Base-by-base conservation (phyloP, 305 asterid genomes). In the Fraxinus velutina region DNA sequence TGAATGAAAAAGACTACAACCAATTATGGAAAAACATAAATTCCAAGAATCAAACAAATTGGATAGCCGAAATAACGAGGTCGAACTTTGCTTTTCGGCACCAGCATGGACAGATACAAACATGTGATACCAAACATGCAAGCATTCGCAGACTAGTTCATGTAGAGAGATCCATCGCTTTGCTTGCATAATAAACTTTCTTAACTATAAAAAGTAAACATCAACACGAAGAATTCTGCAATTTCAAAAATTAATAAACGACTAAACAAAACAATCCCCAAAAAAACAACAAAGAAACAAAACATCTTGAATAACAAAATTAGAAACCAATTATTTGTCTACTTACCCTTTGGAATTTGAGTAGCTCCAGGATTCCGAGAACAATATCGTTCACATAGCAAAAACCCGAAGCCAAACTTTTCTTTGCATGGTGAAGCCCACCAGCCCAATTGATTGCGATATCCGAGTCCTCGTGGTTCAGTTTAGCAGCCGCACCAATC, bases 371-470 rank as follows among this genome's bases (percentile, higher is more conserved):
- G 42, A 89, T 88, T 55, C 92, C 92, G 3, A 91, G 86, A 27
- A 91, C 94, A 10, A 89, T 89, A 66, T 90, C 94, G 83, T 89
- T 90, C 5, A 90, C 91, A 79, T 90, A 90, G 39, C 93, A 89
- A 84, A 89, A 90, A 1, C 92, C 93, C n/a, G 94, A 90, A 27
- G 94, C 94, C 85, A 89, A 91, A 55, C 91, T 87, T 80, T 88
- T 91, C 89, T 91, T 91, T 10, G 94, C 94, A 85, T 91, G 92
- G 77, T 89, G 91, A 15, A 91, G 79, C 4, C 94, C 94, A 39
- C 94, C 94, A 17, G 92, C 92, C 94, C 94, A 91, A 82, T 91
- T 89, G 19, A 91, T 87, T 2, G 92, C 89, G 6, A 91, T 88
- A 82, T 91, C 94, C 19, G 92, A 88, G 34, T 88, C 90, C 76